Evolutionary conservation across 768 basidiomycete genomes (phyloP), one percentile per base, ranked within the genome.

Genomic region (Plicaturopsis crispa): DNA sequence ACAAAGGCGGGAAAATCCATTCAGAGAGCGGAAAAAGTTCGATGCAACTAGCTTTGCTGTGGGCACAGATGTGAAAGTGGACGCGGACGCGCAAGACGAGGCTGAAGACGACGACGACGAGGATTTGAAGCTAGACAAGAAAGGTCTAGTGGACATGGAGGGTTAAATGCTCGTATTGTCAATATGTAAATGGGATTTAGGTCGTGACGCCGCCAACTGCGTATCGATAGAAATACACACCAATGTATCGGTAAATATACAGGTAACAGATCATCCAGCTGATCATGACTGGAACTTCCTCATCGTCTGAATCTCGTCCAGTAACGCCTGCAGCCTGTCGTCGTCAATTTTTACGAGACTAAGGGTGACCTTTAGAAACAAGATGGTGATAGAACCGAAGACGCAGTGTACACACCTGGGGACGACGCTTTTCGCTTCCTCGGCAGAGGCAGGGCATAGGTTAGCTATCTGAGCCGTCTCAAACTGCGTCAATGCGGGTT

Each of bases 401-500:
- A 8, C 17, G 36, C 0, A 19, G 37, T 7, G 7, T 24, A 49
- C 64, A 14, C 37, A 84, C 90, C 89, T 93, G 5, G 91, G 91
- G 23, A 94, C 67, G 38, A 91, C 73, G 50, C 90, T 90, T 66
- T 91, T 93, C 19, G 90, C 84, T 59, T 94, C 92, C 48, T 94
- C 91, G 4, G 86, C 74, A 42, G 80, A 79, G 28, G 80, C 85
- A 11, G 91, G 91, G 52, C 87, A 90, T 39, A 94, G 60, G 51
- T 94, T 94, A 12, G 88, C 88, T 38, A 94, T 85, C 54, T 94
- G 91, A 2, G 90, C 89, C 4, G 85, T 85, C 65, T 94, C 91
- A 48, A 92, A 93, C 51, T 87, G 86, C 2, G 88, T 88, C 26
- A 94, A 56, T 2, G 78, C 78, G 0, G 80, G 75, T 51, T 91